Evolutionary conservation across 73 alveolate genomes (phyloP).

Genomic region (Tetrahymena elliotti): DNA sequence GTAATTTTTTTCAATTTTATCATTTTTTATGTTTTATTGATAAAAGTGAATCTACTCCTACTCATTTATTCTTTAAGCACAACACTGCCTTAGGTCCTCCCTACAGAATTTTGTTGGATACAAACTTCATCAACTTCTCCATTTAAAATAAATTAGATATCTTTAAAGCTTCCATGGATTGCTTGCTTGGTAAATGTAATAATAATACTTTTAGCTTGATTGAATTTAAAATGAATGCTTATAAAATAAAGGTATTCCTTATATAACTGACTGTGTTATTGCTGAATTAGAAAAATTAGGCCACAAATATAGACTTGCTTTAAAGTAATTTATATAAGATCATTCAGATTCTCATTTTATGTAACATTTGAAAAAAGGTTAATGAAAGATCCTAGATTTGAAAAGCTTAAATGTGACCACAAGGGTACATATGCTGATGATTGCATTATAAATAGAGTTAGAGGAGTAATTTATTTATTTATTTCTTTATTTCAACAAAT

Average conservation of each 20-base stretch:
- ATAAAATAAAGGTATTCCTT: constrained; percentile 70
- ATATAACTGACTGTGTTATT: constrained; percentile 98
- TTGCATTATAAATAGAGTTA: constrained; percentile 92
- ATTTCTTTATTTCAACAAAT: background rate
- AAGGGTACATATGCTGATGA: constrained; percentile 99
- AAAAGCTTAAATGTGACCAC: constrained; percentile 93
- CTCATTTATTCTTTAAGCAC: constrained; percentile 78
- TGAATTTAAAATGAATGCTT: background rate
- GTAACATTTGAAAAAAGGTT: constrained; percentile 37
- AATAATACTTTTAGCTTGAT: background rate
- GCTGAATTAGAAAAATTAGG: constrained; percentile 99
- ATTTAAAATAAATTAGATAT: constrained; percentile 97
- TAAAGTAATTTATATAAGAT: constrained; percentile 3
- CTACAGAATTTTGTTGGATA: constrained; percentile 91
- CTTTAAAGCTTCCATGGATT: constrained; percentile 94
- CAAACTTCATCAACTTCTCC: constrained; percentile 98
- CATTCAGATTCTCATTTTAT: constrained; percentile 6
- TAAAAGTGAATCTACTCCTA: constrained; percentile 22
- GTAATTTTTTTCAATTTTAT: background rate
- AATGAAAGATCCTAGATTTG: constrained; percentile 93
- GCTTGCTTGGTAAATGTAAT: constrained; percentile 92
- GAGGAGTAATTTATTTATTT: background rate
- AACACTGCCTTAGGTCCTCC: constrained; percentile 96
- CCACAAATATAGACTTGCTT: constrained; percentile 92
- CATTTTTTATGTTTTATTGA: constrained; percentile 25